Conservation (phyloP, 352 stramenopile genomes). For the Blastocystis sp. region DNA sequence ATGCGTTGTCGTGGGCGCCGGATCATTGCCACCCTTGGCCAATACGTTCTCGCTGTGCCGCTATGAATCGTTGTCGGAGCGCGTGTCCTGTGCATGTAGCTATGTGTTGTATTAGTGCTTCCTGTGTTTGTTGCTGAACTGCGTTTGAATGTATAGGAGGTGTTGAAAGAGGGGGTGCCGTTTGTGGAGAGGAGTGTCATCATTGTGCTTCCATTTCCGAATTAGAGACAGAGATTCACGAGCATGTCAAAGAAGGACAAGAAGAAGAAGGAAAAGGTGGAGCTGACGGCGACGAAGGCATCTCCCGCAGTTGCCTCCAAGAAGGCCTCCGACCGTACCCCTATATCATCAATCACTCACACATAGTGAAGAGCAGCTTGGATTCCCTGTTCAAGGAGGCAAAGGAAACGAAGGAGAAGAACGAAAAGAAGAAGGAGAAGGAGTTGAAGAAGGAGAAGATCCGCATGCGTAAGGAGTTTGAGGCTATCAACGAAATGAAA, state of each 20-base stretch:
- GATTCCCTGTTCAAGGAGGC: conserved; percentile 38
- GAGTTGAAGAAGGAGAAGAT: not conserved
- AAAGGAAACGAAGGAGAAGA: conserved; percentile 54
- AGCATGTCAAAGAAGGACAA: conserved; percentile 47
- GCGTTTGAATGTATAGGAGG: too few species aligned
- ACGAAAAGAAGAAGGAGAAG: conserved; percentile 48
- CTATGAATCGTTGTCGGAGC: not conserved
- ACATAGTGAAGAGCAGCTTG: conserved; percentile 3
- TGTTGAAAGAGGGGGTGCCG: too few species aligned
- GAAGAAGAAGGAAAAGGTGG: conserved; percentile 45
- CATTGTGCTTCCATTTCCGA: too few species aligned
- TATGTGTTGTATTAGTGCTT: conserved; percentile 1
- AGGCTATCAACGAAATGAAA: conserved; percentile 51
- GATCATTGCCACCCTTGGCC: too few species aligned
- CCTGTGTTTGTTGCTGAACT: not conserved
- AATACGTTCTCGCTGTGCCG: not conserved
- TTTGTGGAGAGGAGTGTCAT: too few species aligned
- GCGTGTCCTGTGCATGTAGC: conserved; percentile 35
- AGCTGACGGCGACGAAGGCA: not conserved
- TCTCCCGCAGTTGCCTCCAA: not conserved
- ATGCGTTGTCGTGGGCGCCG: too few species aligned
- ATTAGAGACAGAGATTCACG: not conserved
- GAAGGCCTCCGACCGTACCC: not conserved
- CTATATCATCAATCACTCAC: not conserved
- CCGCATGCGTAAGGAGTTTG: conserved; percentile 33